Evolutionary conservation across 345 rosid genomes (phyloP), one percentile per base, ranked within the genome.

Genomic region (Fremontodendron californicum): DNA sequence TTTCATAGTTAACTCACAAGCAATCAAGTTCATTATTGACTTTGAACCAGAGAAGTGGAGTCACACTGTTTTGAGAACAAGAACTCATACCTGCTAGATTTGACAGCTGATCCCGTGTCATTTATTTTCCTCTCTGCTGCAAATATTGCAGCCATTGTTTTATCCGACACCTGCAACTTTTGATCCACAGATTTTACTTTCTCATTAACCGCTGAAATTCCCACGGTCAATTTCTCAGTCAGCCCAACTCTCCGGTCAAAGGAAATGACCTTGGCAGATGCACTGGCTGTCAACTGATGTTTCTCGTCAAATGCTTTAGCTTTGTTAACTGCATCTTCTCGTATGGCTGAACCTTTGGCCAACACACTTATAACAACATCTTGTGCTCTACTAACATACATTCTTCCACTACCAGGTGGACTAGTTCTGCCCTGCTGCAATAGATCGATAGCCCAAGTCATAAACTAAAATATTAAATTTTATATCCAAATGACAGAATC

Each of bases 131-230:
- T 92, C 78, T 96, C 98, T 0, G 99, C 97, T 46, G 99, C 98
- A 85, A 92, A 93, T 80, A 93, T 78, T 33, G 99, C 98, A 43
- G 98, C 97, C 99, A 96, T 93, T 19, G 98, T 96, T 87, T 91
- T 93, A 85, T 96, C 96, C 0, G 99, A 92, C 7, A 96, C 97
- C 13, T 91, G 94, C 86, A 96, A 91, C 85, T 87, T 90, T 76
- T 93, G 98, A 83, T 96, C 99, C 82, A 96, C 97, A 77, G 92
- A 91, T 82, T 89, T 96, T 75, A 93, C 96, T 88, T 90, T 96
- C 86, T 96, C 93, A 68, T 96, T 96, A 76, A 96, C 98, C 1
- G 64, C 94, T 23, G 98, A 92, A 69, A 96, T 89, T 25, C 97
- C 95, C 21, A 93, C 94, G 0, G 92, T 89, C 35, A 93, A 84